Conservation (phyloP, 441 rosid species). For the Pelargonium fulgidum region DNA sequence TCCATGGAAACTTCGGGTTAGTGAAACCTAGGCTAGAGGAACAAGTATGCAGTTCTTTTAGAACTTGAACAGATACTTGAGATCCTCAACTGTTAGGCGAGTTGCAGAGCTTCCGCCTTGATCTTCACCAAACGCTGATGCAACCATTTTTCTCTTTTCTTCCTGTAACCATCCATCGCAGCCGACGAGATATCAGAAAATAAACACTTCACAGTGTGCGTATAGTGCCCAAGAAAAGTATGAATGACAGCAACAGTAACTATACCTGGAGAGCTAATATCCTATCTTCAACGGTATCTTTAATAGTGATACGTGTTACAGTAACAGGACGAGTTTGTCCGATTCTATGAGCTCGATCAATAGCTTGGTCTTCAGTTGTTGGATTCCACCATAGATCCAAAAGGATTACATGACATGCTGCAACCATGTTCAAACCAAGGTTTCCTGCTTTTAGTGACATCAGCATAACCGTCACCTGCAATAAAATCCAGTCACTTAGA, state of each 20-base stretch:
- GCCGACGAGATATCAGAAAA: slow-evolving; percentile 8
- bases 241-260: slow-evolving; percentile 1
- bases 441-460: slow-evolving; percentile 96
- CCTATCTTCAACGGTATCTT: slow-evolving; percentile 78
- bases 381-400: slow-evolving; percentile 99
- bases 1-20: neutral
- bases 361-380: slow-evolving; percentile 92
- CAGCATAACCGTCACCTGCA: slow-evolving; percentile 77
- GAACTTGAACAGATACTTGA: slow-evolving; percentile 59
- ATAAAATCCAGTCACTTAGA: slow-evolving; percentile 14
- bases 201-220: neutral
- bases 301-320: slow-evolving; percentile 76
- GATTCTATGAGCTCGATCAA: slow-evolving; percentile 95
- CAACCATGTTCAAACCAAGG: slow-evolving; percentile 90
- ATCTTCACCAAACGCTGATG: slow-evolving; percentile 93
- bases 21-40: slow-evolving; percentile 9
- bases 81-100: slow-evolving; percentile 75
- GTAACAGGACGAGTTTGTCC: slow-evolving; percentile 92
- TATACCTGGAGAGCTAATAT: slow-evolving; percentile 74
- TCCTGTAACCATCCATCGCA: slow-evolving; percentile 42
- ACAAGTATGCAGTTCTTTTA: slow-evolving; percentile 13
- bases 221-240: neutral
- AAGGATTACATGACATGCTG: slow-evolving; percentile 90
- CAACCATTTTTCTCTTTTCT: slow-evolving; percentile 81
- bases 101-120: slow-evolving; percentile 56